These are phyloP conservation scores for Sparassis latifolia DNA, from an alignment of 1,284 basidiomycete genomes.

Conservation along the genomic window DNA sequence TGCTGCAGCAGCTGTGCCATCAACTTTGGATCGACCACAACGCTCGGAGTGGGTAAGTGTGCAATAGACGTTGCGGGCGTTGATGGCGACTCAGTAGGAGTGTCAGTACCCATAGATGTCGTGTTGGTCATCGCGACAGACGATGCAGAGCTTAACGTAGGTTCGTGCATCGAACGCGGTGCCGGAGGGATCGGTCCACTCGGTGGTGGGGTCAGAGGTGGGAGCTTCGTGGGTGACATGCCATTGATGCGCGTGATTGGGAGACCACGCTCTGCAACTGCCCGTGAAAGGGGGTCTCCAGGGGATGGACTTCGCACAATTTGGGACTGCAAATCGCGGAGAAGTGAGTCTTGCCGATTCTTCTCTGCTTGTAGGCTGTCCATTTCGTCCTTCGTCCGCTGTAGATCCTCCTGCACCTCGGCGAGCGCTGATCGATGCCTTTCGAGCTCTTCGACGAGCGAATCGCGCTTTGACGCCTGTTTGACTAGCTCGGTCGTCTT, in stretches of 20 bases:
- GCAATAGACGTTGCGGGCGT: conserved; percentile 51
- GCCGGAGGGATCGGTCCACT: conserved; percentile 83
- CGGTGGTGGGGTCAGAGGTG: conserved; percentile 85
- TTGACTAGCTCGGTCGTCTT: conserved; percentile 60
- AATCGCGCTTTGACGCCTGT: conserved; percentile 69
- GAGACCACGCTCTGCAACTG: conserved; percentile 46
- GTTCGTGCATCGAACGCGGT: conserved; percentile 44
- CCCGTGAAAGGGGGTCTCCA: conserved; percentile 31
- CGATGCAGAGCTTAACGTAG: conserved; percentile 37
- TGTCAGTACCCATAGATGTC: conserved; percentile 54
- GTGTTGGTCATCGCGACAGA: conserved; percentile 37
- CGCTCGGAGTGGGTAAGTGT: conserved; percentile 24
- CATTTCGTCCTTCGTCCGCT: conserved; percentile 74
- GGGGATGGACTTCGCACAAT: conserved; percentile 49
- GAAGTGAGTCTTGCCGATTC: conserved; percentile 52
- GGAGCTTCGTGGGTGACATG: conserved; percentile 66
- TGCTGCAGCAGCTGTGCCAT: conserved; percentile 64
- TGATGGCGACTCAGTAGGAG: conserved; percentile 50
- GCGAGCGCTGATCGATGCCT: conserved; percentile 67
- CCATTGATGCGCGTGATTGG: conserved; percentile 52
- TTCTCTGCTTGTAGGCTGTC: conserved; percentile 72
- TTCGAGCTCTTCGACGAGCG: conserved; percentile 68
- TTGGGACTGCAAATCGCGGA: conserved; percentile 75
- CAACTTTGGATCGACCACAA: conserved; percentile 47
- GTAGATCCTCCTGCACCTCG: conserved; percentile 69